Base-by-base conservation (phyloP, 371 early-diverging fungal species). In the Batkoa obscura region DNA sequence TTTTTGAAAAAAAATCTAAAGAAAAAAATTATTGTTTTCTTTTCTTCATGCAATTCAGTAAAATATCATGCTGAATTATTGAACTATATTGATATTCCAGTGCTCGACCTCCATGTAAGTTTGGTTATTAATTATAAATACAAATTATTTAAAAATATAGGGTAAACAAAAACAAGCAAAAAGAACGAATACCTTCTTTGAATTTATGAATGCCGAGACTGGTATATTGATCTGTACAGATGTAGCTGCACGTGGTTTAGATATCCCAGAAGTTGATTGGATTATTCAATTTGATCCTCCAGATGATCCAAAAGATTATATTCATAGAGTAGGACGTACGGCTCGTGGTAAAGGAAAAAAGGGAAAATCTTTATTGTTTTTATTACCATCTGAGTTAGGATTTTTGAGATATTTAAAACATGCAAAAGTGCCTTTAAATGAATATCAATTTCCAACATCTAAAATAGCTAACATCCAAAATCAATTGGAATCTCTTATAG, bases 271-370 rank as follows among this genome's bases (percentile, higher is more conserved):
- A 10, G 97, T 98, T n/a, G 97, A 97, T 66, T 90, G 93, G 88
- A 94, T 99, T 61, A 84, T 98, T 59, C 98, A 99, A 69, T 99
- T 81, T 67, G 99, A 99, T 70, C 90, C 97, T 17, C 98, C 99
- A 62, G 90, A 93, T 84, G 97, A 92, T 73, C 90, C 90, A 54
- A 81, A 82, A 67, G 95, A 96, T 64, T 99, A 98, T 67, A 94
- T 97, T 60, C 99, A 99, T 67, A 84, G 99, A 62, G 95, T 97
- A 30, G 99, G 99, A 30, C 82, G 99, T 61, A 99, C 98, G 1
- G 99, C 98, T 4, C 83, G 99, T 64, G 53, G 53, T 41, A 94
- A 91, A 1, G 91, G 91, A 47, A 79, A 85, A 43, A 68, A 76
- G 45, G 99, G 99, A 43, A 83, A 83, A 60, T 88, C 95, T 15